Evolutionary conservation across 331 rosid genomes (phyloP), one percentile per base, ranked within the genome.

Genomic region (Prunus yedoensis): DNA sequence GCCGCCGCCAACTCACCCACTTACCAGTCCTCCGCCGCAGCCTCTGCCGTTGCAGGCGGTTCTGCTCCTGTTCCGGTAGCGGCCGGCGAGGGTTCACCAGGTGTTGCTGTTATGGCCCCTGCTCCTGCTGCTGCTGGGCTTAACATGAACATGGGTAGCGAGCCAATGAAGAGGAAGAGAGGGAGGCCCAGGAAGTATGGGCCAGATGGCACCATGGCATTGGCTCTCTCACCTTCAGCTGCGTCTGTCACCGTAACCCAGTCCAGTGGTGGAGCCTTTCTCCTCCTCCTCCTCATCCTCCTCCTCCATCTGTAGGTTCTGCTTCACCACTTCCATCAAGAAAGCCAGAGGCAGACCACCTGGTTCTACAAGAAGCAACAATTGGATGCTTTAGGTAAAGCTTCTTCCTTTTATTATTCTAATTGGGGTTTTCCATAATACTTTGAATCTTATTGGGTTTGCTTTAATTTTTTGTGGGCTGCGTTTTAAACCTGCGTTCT

Each of bases 131-230:
- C 28, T 63, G 5, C 78, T 52, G 83, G 83, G 41, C 18, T 73
- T 17, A 76, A 78, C 50, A 54, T 79, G 71, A 85, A 80, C 66
- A 17, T 64, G 81, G 78, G 79, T 43, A 69, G 57, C 0, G 89
- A 88, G 78, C 63, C 82, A 1, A 6, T 79, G 68, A 92, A 92
- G 81, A 83, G 78, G 85, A 92, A 88, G 83, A 90, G 93, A 73
- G 97, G 97, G 51, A 88, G 97, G 58, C 96, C 97, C 8, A 85
- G 96, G 78, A 92, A 92, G 77, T 88, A 88, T 60, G 96, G 88
- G 4, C 86, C 91, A 15, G 91, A 85, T 74, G 93, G 88, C 51
- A 63, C 82, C 70, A 82, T 88, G 90, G 68, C 87, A 15, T 3
- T 86, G 83, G 70, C 69, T 59, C 74, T 82, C 52, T 52, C 78